phyloP scores from a whole-genome alignment of 176 grass and related monocot genomes.

The Zea mays region DNA sequence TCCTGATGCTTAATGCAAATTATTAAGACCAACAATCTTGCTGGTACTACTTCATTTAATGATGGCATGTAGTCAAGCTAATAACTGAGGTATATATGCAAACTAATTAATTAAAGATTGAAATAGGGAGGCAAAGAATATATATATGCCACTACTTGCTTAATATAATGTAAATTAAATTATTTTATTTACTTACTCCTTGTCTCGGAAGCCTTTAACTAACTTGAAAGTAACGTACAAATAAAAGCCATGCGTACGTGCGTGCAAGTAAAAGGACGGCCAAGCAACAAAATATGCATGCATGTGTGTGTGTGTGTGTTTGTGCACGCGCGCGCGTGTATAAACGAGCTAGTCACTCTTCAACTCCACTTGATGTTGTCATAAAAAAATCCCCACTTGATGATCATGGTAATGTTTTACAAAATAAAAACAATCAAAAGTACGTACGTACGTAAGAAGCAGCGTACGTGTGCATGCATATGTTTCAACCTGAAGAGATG shows the following conservation, averaged over 20 bases:
- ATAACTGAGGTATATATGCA: background rate
- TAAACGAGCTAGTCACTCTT: background rate
- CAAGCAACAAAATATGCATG: background rate
- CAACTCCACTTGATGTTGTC: background rate
- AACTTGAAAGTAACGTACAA: slow-evolving; percentile 42
- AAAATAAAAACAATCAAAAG: background rate
- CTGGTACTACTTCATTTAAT: background rate
- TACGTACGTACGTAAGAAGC: background rate
- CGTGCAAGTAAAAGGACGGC: background rate
- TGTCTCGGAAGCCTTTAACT: slow-evolving; percentile 46
- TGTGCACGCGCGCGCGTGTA: background rate
- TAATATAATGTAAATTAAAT: slow-evolving; percentile 20
- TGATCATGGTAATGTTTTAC: background rate
- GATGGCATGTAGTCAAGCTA: background rate
- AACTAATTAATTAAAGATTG: background rate
- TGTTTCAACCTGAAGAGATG: background rate
- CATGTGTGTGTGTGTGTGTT: no score
- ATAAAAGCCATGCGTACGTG: background rate
- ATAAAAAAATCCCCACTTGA: no score
- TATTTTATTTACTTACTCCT: background rate
- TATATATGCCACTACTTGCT: background rate
- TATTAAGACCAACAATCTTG: background rate
- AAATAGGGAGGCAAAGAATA: slow-evolving; percentile 3
- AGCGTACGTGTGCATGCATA: background rate
- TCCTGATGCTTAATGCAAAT: background rate